phyloP scores from a whole-genome alignment of 1,139 yeast genomes.

The Geotrichum restrictum region DNA sequence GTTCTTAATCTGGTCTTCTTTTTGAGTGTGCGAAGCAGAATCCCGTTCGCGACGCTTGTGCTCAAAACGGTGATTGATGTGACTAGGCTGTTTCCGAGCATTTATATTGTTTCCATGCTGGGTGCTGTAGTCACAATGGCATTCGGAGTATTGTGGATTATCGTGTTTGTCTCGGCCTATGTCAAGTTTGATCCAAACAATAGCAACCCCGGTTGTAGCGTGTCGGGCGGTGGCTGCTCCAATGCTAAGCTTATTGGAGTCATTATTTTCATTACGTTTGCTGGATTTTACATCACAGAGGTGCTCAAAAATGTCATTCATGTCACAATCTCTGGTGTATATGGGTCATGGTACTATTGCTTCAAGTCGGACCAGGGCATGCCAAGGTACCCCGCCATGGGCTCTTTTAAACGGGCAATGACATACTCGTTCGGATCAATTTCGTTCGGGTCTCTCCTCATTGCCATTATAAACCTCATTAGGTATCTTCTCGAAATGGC shows the following conservation, averaged over 20 bases:
- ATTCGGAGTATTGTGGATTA: conserved; percentile 61
- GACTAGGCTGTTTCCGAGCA: conserved; percentile 65
- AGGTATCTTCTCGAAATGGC: conserved; percentile 50
- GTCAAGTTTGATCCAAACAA: conserved; percentile 60
- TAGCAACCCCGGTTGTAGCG: conserved; percentile 47
- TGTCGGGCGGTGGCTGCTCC: conserved; percentile 64
- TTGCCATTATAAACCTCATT: conserved; percentile 65
- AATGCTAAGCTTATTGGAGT: conserved; percentile 63
- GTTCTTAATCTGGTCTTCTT: conserved; percentile 47
- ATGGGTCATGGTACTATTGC: conserved; percentile 87
- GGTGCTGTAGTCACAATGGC: conserved; percentile 66
- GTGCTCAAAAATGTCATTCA: conserved; percentile 82
- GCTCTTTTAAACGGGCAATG: conserved; percentile 77
- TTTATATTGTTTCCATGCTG: conserved; percentile 56
- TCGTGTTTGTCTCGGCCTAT: conserved; percentile 69
- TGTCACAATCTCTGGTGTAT: conserved; percentile 78
- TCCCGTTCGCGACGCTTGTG: conserved; percentile 70
- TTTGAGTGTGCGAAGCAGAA: conserved; percentile 63
- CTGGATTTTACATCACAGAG: conserved; percentile 82
- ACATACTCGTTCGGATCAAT: conserved; percentile 89
- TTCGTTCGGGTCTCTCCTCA: conserved; percentile 81
- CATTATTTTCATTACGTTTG: conserved; percentile 67
- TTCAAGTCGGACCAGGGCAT: conserved; percentile 73
- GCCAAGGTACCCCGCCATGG: conserved; percentile 75
- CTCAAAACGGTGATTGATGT: conserved; percentile 71